These are phyloP conservation scores for Thelonectria blattea DNA, from an alignment of 2,329 filamentous ascomycete genomes.

Conservation along the genomic window DNA sequence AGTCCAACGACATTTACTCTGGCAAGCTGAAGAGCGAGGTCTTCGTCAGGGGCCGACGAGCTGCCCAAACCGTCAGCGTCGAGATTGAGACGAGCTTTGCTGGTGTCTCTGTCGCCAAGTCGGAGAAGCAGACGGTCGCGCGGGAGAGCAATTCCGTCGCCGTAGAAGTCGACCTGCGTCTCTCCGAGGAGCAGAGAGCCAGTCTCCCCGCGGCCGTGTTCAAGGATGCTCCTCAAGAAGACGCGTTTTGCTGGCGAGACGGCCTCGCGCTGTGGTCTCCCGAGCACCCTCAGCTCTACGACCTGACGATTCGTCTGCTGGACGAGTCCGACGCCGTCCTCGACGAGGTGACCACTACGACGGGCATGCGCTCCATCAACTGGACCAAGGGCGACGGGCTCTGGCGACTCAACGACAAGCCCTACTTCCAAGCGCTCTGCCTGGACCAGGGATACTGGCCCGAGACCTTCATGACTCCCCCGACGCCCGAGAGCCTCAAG, in stretches of 20 bases:
- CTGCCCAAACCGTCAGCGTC: conserved; percentile 54
- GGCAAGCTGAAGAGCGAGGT: conserved; percentile 59
- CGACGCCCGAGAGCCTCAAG: conserved; percentile 52
- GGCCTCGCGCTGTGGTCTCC: conserved; percentile 68
- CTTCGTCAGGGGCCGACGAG: conserved; percentile 54
- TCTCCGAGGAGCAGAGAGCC: conserved; percentile 50
- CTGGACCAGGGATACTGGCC: conserved; percentile 71
- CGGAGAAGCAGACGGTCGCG: conserved; percentile 50
- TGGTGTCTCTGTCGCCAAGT: conserved; percentile 53
- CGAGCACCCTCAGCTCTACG: conserved; percentile 63
- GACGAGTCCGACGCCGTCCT: conserved; percentile 48
- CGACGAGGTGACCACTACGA: conserved; percentile 65
- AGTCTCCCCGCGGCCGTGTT: conserved; percentile 47
- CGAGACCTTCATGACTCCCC: conserved; percentile 64
- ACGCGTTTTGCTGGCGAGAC: conserved; percentile 54
- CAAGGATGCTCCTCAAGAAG: conserved; percentile 42
- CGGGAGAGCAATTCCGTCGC: conserved; percentile 55
- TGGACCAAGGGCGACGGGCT: conserved; percentile 65
- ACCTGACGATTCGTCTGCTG: conserved; percentile 58
- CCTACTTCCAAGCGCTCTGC: conserved; percentile 65
- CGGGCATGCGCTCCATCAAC: conserved; percentile 65
- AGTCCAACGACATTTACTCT: conserved; percentile 58
- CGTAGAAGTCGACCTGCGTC: conserved; percentile 55
- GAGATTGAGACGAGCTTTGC: conserved; percentile 60
- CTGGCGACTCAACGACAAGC: conserved; percentile 63